Evolutionary conservation across 2,329 filamentous ascomycete genomes (phyloP).

Genomic region (Aspergillus phoenicis): DNA sequence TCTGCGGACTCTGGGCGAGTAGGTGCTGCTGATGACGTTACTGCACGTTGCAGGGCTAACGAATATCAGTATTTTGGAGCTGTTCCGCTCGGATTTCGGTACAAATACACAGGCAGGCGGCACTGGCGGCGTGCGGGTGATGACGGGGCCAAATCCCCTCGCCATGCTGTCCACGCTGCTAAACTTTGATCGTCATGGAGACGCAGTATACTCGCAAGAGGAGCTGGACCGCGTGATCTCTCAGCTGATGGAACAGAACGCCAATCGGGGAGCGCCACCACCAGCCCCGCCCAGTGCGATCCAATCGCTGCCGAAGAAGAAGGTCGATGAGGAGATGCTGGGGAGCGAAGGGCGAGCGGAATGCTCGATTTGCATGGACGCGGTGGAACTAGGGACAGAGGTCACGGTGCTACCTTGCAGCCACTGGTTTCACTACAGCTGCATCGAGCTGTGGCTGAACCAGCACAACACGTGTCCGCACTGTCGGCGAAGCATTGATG

Average conservation of each 20-base stretch:
- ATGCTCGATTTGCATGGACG: conserved; percentile 94
- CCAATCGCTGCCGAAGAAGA: conserved; percentile 69
- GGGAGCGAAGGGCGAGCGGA: conserved; percentile 69
- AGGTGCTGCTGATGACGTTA: conserved; percentile 28
- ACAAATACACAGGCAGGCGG: conserved; percentile 13
- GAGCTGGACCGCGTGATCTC: conserved; percentile 86
- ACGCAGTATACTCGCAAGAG: conserved; percentile 88
- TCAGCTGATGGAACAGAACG: conserved; percentile 80
- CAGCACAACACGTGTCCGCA: conserved; percentile 90
- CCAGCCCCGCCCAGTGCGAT: conserved; percentile 79
- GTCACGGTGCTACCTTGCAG: conserved; percentile 80
- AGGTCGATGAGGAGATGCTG: conserved; percentile 70
- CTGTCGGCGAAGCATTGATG: conserved; percentile 46
- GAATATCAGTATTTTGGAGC: conserved; percentile 30
- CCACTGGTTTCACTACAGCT: conserved; percentile 90
- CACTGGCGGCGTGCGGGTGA: conserved; percentile 25
- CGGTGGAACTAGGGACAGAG: conserved; percentile 71
- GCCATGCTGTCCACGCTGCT: conserved; percentile 49
- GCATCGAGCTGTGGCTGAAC: conserved; percentile 78
- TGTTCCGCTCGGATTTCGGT: conserved; percentile 30
- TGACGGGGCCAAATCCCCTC: conserved; percentile 42
- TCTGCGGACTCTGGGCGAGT: conserved; percentile 53
- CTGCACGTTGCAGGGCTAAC: neutral
- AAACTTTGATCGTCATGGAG: conserved; percentile 59
- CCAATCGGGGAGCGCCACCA: conserved; percentile 73